Evolutionary conservation across 768 basidiomycete genomes (phyloP).

Genomic region (Naganishia onofrii): DNA sequence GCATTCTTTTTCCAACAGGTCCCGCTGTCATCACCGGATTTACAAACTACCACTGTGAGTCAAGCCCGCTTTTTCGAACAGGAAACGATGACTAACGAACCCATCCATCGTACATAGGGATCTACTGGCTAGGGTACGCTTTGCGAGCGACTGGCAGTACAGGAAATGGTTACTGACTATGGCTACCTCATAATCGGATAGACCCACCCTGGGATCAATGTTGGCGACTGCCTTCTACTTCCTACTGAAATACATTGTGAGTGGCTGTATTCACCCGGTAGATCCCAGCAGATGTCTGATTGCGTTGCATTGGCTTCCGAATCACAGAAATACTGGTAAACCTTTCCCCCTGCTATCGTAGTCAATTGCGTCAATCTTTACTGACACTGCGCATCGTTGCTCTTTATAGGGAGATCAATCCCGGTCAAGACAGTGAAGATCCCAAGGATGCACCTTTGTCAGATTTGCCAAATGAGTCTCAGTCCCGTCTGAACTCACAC

Average conservation of each 20-base stretch:
- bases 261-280: neutral
- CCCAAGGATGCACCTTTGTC: conserved; percentile 54
- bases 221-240: conserved; percentile 63
- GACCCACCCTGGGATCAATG: conserved; percentile 66
- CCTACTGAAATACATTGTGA: conserved; percentile 56
- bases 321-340: conserved; percentile 13
- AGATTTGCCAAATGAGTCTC: conserved; percentile 27
- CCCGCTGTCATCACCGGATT: conserved; percentile 46
- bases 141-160: neutral
- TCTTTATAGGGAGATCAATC: conserved; percentile 60
- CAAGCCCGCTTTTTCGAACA: neutral
- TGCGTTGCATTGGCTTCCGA: neutral
- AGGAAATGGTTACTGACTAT: neutral
- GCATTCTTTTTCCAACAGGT: neutral
- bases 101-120: neutral
- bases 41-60: conserved; percentile 34
- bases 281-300: neutral
- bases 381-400: neutral
- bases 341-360: too few species aligned
- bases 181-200: conserved; percentile 54
- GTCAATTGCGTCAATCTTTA: neutral
- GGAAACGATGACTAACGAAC: neutral
- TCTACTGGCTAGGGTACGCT: conserved; percentile 22
- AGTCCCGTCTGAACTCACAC: conserved; percentile 6
- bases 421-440: conserved; percentile 56